phyloP scores from a whole-genome alignment of 768 basidiomycete species.

The Aureoboletus auriporus region DNA sequence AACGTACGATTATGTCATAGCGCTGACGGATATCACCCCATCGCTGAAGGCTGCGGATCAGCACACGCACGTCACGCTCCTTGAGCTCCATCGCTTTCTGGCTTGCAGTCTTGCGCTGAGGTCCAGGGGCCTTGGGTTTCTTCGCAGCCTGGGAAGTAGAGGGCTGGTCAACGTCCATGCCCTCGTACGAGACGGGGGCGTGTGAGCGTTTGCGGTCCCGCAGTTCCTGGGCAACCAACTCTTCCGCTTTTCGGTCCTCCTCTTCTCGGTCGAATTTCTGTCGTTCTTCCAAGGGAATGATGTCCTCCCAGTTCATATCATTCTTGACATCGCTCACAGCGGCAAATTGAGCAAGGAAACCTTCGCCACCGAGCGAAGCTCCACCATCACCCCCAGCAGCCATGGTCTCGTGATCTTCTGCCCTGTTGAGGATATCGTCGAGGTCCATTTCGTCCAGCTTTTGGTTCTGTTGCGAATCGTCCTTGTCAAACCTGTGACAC shows the following conservation, averaged over 20 bases:
- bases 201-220: constrained; percentile 79
- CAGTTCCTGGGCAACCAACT: constrained; percentile 62
- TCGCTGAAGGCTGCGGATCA: constrained; percentile 91
- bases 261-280: constrained; percentile 81
- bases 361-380: constrained; percentile 94
- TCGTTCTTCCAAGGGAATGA: constrained; percentile 92
- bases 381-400: constrained; percentile 78
- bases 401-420: constrained; percentile 96
- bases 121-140: constrained; percentile 68
- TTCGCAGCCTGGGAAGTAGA: constrained; percentile 57
- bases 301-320: constrained; percentile 99
- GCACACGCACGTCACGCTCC: constrained; percentile 93
- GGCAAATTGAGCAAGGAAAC: constrained; percentile 93
- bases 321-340: constrained; percentile 97
- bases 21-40: constrained; percentile 97
- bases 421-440: constrained; percentile 94
- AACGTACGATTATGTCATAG: constrained; percentile 88
- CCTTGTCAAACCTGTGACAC: constrained; percentile 84
- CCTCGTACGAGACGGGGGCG: constrained; percentile 86
- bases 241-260: constrained; percentile 68
- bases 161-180: constrained; percentile 86
- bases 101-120: constrained; percentile 83
- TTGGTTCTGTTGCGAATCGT: constrained; percentile 86
- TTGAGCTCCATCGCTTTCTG: constrained; percentile 97
- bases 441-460: constrained; percentile 99